Evolutionary conservation across 192 early-diverging fungal species (phyloP).

Genomic region (Podila minutissima): DNA sequence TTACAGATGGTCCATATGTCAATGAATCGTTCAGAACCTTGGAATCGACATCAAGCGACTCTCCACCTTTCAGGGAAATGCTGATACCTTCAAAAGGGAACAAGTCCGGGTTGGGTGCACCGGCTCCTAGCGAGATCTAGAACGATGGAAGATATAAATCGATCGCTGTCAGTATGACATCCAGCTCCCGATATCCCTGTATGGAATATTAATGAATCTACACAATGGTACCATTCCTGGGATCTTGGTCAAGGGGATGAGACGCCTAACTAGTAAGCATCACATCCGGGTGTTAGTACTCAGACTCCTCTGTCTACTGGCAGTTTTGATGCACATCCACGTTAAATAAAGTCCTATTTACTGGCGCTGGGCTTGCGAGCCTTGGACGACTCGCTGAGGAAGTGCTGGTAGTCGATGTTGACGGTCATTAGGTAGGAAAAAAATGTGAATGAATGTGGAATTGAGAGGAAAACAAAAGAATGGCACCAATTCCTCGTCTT

Average conservation of each 20-base stretch:
- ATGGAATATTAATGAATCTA: no score
- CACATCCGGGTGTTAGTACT: not conserved
- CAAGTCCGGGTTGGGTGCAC: constrained; percentile 71
- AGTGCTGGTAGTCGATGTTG: constrained; percentile 51
- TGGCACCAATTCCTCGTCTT: no score
- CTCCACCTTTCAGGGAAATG: constrained; percentile 63
- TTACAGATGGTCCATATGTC: constrained; percentile 71
- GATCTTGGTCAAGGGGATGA: constrained; percentile 41
- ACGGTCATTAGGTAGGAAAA: not conserved
- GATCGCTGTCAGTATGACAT: no score
- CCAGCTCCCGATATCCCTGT: no score
- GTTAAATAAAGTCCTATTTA: constrained; percentile 10
- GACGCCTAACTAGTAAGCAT: constrained; percentile 28
- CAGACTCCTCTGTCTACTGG: not conserved
- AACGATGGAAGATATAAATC: no score
- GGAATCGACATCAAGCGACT: constrained; percentile 66
- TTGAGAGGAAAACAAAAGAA: not conserved
- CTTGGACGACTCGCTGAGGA: constrained; percentile 53
- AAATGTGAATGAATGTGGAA: constrained; percentile 3
- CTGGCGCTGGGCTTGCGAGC: constrained; percentile 57
- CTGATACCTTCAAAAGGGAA: constrained; percentile 71
- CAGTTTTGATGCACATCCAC: no score
- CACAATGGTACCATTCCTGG: constrained; percentile 54
- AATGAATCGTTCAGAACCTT: constrained; percentile 61
- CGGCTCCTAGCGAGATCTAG: constrained; percentile 78